Conservation (phyloP, 2,329 filamentous ascomycete species). For the Dactylella cylindrospora region DNA sequence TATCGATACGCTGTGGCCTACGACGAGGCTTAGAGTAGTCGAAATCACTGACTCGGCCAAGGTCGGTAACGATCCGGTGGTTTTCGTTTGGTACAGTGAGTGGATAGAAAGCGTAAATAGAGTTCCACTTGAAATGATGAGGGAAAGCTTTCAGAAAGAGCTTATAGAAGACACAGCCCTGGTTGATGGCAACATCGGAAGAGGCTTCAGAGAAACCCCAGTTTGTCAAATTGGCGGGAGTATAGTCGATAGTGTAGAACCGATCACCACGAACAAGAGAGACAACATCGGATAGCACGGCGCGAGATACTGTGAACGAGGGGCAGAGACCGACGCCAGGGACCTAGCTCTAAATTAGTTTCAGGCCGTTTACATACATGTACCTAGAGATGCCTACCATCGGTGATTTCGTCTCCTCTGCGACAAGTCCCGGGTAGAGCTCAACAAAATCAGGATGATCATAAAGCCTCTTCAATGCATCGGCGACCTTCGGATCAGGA, state of each 20-base stretch:
- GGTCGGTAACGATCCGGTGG: slow-evolving; percentile 67
- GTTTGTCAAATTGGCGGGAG: slow-evolving; percentile 72
- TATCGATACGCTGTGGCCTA: slow-evolving; percentile 59
- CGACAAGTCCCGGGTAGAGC: slow-evolving; percentile 75
- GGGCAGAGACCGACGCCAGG: slow-evolving; percentile 74
- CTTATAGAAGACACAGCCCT: slow-evolving; percentile 84
- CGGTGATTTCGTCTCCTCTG: slow-evolving; percentile 72
- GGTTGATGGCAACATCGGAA: slow-evolving; percentile 71
- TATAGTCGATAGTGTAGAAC: slow-evolving; percentile 74
- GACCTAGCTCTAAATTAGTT: slow-evolving; percentile 17
- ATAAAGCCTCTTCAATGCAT: slow-evolving; percentile 68
- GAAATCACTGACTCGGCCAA: slow-evolving; percentile 69
- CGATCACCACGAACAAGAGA: slow-evolving; percentile 76
- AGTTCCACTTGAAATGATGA: slow-evolving; percentile 73
- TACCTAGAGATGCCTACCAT: slow-evolving; percentile 56
- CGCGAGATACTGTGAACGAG: slow-evolving; percentile 74
- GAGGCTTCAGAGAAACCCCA: slow-evolving; percentile 78
- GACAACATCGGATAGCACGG: slow-evolving; percentile 75
- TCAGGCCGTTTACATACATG: not conserved
- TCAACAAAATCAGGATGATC: slow-evolving; percentile 79
- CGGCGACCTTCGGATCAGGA: slow-evolving; percentile 69
- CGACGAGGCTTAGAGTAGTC: slow-evolving; percentile 63
- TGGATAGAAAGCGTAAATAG: slow-evolving; percentile 77
- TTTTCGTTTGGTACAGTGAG: slow-evolving; percentile 72
- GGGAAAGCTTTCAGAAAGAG: slow-evolving; percentile 78